A percentile compares a stretch with the other conserved stretches of the same genome.
These are phyloP conservation scores for Zelopaecilomyces penicillatus DNA, from an alignment of 2,329 filamentous ascomycete species.

Conservation along the genomic window DNA sequence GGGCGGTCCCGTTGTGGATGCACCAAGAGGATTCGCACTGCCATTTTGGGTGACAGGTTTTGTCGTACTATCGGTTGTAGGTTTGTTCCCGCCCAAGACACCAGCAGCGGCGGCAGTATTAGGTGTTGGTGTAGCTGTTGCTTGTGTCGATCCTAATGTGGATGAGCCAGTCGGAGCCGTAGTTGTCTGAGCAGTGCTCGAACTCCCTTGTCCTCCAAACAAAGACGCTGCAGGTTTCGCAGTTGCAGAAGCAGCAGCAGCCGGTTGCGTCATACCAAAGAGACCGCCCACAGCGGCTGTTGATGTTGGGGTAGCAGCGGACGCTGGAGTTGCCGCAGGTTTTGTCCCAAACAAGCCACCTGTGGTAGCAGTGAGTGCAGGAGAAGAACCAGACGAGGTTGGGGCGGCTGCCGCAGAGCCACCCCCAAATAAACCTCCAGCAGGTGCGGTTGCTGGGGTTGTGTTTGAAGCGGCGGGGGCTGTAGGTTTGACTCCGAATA, in stretches of 20 bases:
- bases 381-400: conserved; percentile 13
- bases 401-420: conserved; percentile 18
- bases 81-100: conserved; percentile 26
- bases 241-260: conserved; percentile 11
- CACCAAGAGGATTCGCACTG: conserved; percentile 42
- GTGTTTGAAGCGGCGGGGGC: conserved; percentile 24
- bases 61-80: conserved; percentile 20
- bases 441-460: conserved; percentile 23
- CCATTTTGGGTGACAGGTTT: conserved; percentile 22
- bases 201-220: conserved; percentile 16
- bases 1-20: conserved; percentile 70
- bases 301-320: conserved; percentile 21
- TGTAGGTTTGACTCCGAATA: conserved; percentile 36
- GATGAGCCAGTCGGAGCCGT: conserved; percentile 10
- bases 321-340: conserved; percentile 18
- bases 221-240: conserved; percentile 17
- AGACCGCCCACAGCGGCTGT: conserved; percentile 14
- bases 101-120: conserved; percentile 23
- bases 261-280: conserved; percentile 16
- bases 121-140: conserved; percentile 20
- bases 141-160: conserved; percentile 16
- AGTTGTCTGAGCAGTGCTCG: conserved; percentile 13
- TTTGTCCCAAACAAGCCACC: conserved; percentile 26
- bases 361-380: conserved; percentile 18
- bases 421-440: conserved; percentile 28